phyloP scores from a whole-genome alignment of 179 eudicot species.

The Vitellaria paradoxa region DNA sequence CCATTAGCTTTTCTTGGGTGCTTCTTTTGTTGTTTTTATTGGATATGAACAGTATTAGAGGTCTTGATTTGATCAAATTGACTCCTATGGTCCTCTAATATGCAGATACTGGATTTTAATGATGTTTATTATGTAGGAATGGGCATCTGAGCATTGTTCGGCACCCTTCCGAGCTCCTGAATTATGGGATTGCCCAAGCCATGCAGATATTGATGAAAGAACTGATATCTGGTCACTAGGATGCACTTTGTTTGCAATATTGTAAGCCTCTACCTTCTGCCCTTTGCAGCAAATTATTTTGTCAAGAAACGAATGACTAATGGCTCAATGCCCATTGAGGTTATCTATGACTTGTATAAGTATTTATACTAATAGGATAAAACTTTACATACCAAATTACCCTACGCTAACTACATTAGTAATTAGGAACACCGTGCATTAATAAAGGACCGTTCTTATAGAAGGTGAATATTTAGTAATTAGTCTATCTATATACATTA shows the following conservation, averaged over 20 bases:
- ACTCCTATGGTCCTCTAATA: background rate
- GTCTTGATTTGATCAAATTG: background rate
- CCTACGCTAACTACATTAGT: no score
- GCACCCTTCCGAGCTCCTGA: slow-evolving; percentile 97
- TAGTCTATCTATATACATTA: no score
- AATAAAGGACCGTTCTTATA: no score
- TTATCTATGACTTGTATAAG: no score
- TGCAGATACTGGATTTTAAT: slow-evolving; percentile 9
- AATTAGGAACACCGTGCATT: no score
- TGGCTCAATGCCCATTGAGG: no score
- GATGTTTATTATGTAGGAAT: slow-evolving; percentile 59
- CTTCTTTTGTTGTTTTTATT: background rate
- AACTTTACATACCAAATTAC: no score
- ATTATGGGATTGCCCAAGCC: slow-evolving; percentile 98
- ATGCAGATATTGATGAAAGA: slow-evolving; percentile 89
- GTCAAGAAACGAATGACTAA: no score
- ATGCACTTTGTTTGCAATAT: slow-evolving; percentile 88
- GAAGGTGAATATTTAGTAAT: no score
- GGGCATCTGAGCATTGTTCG: slow-evolving; percentile 97
- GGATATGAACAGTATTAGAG: background rate
- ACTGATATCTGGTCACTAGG: slow-evolving; percentile 97
- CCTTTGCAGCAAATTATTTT: background rate
- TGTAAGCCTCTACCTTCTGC: slow-evolving; percentile 39
- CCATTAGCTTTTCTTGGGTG: background rate
- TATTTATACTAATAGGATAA: no score